phyloP scores from a whole-genome alignment of 768 basidiomycete genomes.

The Naganishia friedmannii region DNA sequence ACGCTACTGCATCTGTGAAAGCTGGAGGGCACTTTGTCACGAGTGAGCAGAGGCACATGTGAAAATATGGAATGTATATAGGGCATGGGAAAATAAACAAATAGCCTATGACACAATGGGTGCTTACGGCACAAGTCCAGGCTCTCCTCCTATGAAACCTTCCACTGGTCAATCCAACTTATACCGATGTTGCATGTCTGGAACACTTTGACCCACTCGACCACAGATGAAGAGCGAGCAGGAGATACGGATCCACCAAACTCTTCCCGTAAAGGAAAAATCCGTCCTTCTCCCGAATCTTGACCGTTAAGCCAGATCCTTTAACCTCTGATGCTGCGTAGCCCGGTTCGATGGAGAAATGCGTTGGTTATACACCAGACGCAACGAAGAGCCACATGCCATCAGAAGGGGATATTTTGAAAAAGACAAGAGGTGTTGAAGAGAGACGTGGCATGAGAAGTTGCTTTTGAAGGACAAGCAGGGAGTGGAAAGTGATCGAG shows the following conservation, averaged over 20 bases:
- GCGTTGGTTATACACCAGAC: constrained; percentile 6
- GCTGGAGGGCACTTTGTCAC: not conserved
- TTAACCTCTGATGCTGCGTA: constrained; percentile 27
- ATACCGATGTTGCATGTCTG: constrained; percentile 16
- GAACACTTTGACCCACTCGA: constrained; percentile 30
- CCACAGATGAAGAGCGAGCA: constrained; percentile 29
- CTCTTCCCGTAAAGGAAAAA: constrained; percentile 10
- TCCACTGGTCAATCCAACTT: not conserved
- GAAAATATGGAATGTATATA: not conserved
- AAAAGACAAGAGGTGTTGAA: not conserved
- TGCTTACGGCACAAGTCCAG: not conserved
- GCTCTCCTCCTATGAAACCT: not conserved
- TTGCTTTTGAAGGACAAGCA: not conserved
- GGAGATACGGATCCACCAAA: constrained; percentile 27
- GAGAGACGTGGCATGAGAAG: not conserved
- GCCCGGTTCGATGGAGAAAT: constrained; percentile 21
- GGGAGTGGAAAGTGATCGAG: not conserved
- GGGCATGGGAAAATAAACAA: not conserved
- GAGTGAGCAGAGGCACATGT: no score
- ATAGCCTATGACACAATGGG: not conserved
- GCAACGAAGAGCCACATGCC: constrained; percentile 25
- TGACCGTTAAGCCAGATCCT: constrained; percentile 24
- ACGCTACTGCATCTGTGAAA: not conserved
- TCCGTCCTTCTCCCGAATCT: constrained; percentile 7
- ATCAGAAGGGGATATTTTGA: constrained; percentile 23